A percentile compares a stretch with the other conserved stretches of the same genome.
These are phyloP conservation scores for Penicillium janthinellum DNA, from an alignment of 2,329 filamentous ascomycete genomes.

Conservation along the genomic window DNA sequence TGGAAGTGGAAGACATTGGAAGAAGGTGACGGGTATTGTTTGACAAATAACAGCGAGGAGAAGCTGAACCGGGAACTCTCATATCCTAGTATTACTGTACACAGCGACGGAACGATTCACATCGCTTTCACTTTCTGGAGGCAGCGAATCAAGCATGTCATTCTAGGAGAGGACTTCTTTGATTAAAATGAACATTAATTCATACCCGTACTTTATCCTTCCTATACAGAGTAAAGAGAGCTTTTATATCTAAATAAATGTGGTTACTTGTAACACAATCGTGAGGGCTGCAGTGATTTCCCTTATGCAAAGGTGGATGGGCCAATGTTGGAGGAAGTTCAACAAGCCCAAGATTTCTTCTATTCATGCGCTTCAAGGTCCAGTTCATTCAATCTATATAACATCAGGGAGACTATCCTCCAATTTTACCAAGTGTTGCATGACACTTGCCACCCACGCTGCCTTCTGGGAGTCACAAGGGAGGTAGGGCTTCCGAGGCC, in stretches of 20 bases:
- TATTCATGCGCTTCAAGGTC: background rate
- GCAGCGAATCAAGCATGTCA: slow-evolving; percentile 47
- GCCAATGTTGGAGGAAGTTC: too few relatives aligned
- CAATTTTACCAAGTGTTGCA: slow-evolving; percentile 29
- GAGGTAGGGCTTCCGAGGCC: slow-evolving; percentile 49
- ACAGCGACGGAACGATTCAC: slow-evolving; percentile 32
- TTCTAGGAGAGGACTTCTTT: slow-evolving; percentile 25
- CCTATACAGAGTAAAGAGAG: background rate
- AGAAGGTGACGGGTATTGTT: slow-evolving; percentile 50
- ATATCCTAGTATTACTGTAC: slow-evolving; percentile 47
- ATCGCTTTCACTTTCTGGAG: slow-evolving; percentile 49
- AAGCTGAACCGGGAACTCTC: slow-evolving; percentile 49
- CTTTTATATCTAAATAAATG: too few relatives aligned
- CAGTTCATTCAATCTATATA: slow-evolving; percentile 3
- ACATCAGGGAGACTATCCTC: slow-evolving; percentile 19
- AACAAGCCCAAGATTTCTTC: background rate
- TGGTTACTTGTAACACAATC: too few relatives aligned
- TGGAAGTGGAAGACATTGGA: slow-evolving; percentile 47
- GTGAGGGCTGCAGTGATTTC: too few relatives aligned
- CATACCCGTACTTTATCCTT: background rate
- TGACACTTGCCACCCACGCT: slow-evolving; percentile 48
- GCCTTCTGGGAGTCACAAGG: slow-evolving; percentile 42
- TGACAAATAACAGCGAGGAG: slow-evolving; percentile 49
- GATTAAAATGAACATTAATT: background rate
- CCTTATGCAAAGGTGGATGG: too few relatives aligned